phyloP scores from a whole-genome alignment of 1,139 yeast species.

The Saccharomyces hybrid region DNA sequence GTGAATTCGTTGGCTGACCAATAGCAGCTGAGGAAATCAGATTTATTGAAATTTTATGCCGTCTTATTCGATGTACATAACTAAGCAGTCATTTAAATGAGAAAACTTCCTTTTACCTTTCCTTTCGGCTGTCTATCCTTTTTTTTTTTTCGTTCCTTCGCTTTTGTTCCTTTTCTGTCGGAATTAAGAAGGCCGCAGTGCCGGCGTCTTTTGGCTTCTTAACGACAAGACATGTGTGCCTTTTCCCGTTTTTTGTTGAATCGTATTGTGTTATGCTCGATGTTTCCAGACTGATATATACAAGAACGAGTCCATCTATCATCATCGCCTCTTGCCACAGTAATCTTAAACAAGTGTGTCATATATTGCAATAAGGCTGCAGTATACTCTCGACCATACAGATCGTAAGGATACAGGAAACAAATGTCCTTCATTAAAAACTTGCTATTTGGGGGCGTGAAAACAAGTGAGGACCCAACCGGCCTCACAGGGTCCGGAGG shows the following conservation, averaged over 20 bases:
- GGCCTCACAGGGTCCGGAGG: conserved; percentile 19
- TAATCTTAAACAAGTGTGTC: not conserved
- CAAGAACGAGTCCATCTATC: not conserved
- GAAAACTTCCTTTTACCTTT: too few species aligned
- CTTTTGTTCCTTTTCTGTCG: not conserved
- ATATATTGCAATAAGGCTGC: not conserved
- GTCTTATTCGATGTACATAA: too few species aligned
- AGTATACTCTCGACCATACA: not conserved
- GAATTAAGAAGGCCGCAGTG: not conserved
- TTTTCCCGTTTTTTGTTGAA: not conserved
- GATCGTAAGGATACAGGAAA: not conserved
- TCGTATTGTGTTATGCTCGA: not conserved
- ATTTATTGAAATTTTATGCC: too few species aligned
- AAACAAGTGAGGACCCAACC: conserved; percentile 35
- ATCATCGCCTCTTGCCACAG: not conserved
- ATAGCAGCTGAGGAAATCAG: too few species aligned
- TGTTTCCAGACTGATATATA: not conserved
- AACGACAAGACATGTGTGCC: not conserved
- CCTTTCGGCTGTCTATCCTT: not conserved
- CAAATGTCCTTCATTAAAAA: conserved; percentile 36
- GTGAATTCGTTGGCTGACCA: too few species aligned
- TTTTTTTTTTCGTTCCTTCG: not conserved
- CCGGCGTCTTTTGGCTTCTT: not conserved
- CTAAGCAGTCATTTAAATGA: too few species aligned
- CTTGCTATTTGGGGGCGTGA: conserved; percentile 35